phyloP scores from a whole-genome alignment of 176 grass and related monocot genomes.

The Phyllostachys edulis region DNA sequence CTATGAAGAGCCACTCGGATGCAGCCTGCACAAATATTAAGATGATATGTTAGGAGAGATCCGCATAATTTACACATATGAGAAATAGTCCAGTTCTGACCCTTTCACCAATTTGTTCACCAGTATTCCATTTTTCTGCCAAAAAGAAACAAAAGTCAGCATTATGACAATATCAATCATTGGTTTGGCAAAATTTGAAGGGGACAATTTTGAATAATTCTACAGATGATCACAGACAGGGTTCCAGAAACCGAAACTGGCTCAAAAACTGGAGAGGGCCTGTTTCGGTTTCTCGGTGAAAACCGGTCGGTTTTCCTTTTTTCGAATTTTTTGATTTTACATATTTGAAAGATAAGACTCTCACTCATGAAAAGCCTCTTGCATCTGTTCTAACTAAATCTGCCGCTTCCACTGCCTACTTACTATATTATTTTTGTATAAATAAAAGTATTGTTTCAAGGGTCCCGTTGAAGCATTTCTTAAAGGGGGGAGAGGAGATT shows the following conservation, averaged over 20 bases:
- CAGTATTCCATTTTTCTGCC: slow-evolving; percentile 58
- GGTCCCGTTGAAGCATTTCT: neutral
- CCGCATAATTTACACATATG: neutral
- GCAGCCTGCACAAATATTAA: slow-evolving; percentile 71
- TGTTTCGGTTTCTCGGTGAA: too few species aligned
- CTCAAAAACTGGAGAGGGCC: too few species aligned
- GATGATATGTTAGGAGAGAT: slow-evolving; percentile 22
- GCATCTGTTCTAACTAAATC: neutral
- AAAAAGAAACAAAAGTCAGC: slow-evolving; percentile 43
- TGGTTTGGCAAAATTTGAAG: neutral
- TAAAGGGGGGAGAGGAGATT: neutral
- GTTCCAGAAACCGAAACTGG: too few species aligned
- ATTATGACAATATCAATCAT: slow-evolving; percentile 24
- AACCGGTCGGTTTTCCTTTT: too few species aligned
- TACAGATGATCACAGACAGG: neutral
- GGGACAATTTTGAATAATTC: neutral
- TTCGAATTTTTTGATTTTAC: too few species aligned
- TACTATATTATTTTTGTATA: neutral
- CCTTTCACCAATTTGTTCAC: slow-evolving; percentile 90
- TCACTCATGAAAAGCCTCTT: neutral
- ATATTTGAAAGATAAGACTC: neutral
- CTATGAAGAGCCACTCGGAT: slow-evolving; percentile 91
- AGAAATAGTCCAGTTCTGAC: slow-evolving; percentile 45
- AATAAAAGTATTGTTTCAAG: neutral
- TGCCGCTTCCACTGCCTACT: neutral